Base-by-base conservation (phyloP, 169 alveolate species). In the Plasmodium gallinaceum region DNA sequence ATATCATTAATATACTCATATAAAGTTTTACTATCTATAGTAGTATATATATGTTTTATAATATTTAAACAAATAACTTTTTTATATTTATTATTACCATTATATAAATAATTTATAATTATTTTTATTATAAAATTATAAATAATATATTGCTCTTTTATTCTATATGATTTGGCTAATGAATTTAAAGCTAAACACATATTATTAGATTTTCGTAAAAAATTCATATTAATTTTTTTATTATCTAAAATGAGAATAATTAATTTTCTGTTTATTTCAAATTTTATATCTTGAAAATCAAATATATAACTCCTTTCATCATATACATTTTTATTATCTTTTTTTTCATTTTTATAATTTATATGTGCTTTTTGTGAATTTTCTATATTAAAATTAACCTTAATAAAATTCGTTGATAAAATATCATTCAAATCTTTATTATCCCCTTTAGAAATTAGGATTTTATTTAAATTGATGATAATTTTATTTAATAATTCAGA, bases 1-100 rank as follows among this genome's bases (percentile, higher is more conserved):
- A 72, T 86, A 60, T 86, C 92, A 20, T 58, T 86, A 48, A 86
- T 86, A 73, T 86, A 71, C 37, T 61, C 92, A 61, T 86, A 66
- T 60, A 86, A 66, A n/a, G 92, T 86, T 52, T 86, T 86, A 72
- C 58, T 72, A 86, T 86, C 92, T 46, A 86, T 51, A 71, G 61
- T 61, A 12, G 92, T 86, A 54, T 86, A 86, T 70, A 86, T 86
- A 62, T 86, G 74, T 61, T 86, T 86, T 71, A 86, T 86, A 37
- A 86, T 61, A 42, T 86, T 86, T 52, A 86, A 51, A 32, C 88
- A 86, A n/a, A 71, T 86, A 37, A 86, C 92, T 43, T 86, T 86
- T 32, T 86, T 86, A 86, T 60, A 86, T 52, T 86, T 46, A 37
- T 86, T 86, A 58, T 71, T 71, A 16, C 92, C 92, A 73, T 65